Conservation (phyloP, 2,329 filamentous ascomycete genomes). For the Claviceps sp. region DNA sequence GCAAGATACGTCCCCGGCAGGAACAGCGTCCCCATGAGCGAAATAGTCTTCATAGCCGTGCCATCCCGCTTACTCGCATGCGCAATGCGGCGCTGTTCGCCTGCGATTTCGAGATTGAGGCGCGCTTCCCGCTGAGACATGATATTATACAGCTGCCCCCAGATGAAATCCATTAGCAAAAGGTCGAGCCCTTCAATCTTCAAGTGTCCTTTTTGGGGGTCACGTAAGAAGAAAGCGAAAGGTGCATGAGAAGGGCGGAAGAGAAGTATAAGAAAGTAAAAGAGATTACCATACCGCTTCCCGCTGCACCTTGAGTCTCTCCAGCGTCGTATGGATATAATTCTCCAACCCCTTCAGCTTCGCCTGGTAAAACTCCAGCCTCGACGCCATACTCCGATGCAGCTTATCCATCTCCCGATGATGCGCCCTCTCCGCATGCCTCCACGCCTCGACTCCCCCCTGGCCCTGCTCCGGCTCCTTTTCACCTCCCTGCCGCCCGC, state of each 20-base stretch:
- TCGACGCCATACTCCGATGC: constrained; percentile 37
- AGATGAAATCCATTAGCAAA: too few relatives aligned
- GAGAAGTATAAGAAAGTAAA: neutral
- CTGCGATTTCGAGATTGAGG: constrained; percentile 49
- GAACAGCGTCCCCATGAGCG: constrained; percentile 49
- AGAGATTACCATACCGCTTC: constrained; percentile 34
- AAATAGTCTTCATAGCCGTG: constrained; percentile 52
- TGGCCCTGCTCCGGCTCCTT: constrained; percentile 5
- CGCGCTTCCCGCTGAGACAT: constrained; percentile 52
- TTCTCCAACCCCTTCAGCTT: constrained; percentile 50
- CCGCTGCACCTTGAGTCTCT: constrained; percentile 46
- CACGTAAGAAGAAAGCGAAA: too few relatives aligned
- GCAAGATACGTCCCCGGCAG: constrained; percentile 49
- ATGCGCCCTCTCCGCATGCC: constrained; percentile 15
- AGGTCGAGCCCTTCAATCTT: too few relatives aligned
- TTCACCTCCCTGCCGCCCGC: too few relatives aligned
- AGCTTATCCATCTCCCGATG: constrained; percentile 26
- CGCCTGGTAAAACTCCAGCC: constrained; percentile 45
- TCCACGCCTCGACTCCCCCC: neutral
- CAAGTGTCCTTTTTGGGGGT: too few relatives aligned
- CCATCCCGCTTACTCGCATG: constrained; percentile 48
- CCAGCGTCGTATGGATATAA: constrained; percentile 48
- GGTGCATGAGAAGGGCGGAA: neutral
- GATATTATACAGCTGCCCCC: constrained; percentile 46
- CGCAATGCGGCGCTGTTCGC: constrained; percentile 44